Evolutionary conservation across 2,329 filamentous ascomycete genomes (phyloP), one percentile per base, ranked within the genome.

Genomic region (Curvularia sp.): DNA sequence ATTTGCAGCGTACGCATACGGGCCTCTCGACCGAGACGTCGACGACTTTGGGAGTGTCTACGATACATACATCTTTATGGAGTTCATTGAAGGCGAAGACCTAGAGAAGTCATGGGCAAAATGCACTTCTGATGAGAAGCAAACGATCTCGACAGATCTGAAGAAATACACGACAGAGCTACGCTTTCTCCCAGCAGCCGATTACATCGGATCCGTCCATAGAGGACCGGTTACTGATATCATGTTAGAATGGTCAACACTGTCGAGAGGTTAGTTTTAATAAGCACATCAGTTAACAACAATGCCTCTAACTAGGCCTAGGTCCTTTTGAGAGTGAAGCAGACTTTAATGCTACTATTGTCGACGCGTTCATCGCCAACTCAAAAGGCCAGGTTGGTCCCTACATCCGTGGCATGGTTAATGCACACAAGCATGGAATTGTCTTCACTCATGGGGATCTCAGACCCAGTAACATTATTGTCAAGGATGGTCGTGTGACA

Each of bases 391-490:
- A 62, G 28, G 13, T 56, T 55, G 56, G 60, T 32, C 46, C 63
- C n/a, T 66, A 62, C 36, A 55, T 59, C 3, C 59, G 60, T 45
- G 52, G 61, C 54, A 62, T 66, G 58, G 0, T 66, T 25, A 39
- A 63, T 52, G 18, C 52, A 49, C 60, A 65, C 48, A 60, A 60
- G 49, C 60, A 69, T 53, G 49, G 23, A 41, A 70, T 70, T 19
- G 57, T 67, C 27, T 78, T 71, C 46, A 69, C 67, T 23, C 68
- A 70, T 58, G 67, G 64, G 3, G 67, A 70, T 41, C 52, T 71
- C 19, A 56, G 48, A 21, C 61, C 50, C 48, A 32, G 53, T 38
- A 70, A 71, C 53, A 60, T 70, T 30, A 60, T 71, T 7, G 59
- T 68, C 36, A 52, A 53, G 2, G 27, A 66, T 54, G 64, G 67